Conservation (phyloP, 495 filamentous ascomycete species). For the Letharia columbiana region DNA sequence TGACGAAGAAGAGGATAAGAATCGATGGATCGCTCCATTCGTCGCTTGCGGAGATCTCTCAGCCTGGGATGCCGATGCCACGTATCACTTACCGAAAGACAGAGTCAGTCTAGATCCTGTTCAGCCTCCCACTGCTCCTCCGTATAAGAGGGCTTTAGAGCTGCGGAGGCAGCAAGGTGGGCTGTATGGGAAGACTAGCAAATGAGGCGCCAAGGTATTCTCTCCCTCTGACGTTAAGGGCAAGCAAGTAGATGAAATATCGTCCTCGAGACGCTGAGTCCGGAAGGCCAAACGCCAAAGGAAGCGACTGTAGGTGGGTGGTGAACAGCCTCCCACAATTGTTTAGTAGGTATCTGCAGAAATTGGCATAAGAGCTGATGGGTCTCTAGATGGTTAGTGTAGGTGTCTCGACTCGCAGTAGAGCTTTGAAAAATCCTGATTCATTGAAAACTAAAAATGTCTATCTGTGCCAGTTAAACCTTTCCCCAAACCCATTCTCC, state of each 20-base stretch:
- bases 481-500: not conserved
- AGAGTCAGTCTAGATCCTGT: conserved; percentile 80
- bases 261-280: not conserved
- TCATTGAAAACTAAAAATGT: not conserved
- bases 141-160: conserved; percentile 86
- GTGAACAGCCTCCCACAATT: not conserved
- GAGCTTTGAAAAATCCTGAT: not conserved
- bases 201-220: conserved; percentile 1
- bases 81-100: conserved; percentile 71
- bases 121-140: conserved; percentile 93
- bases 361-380: not conserved
- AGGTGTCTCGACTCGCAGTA: not conserved
- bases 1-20: conserved; percentile 37
- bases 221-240: not conserved
- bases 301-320: not conserved
- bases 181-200: conserved; percentile 69
- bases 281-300: not conserved
- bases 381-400: not conserved
- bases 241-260: not conserved
- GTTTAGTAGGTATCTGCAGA: not conserved
- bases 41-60: conserved; percentile 95
- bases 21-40: conserved; percentile 84
- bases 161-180: conserved; percentile 67
- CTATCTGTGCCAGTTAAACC: not conserved
- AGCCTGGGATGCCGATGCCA: conserved; percentile 87